phyloP scores from a whole-genome alignment of 108 stramenopile species.

The Cyclotella choctawhatcheeana region DNA sequence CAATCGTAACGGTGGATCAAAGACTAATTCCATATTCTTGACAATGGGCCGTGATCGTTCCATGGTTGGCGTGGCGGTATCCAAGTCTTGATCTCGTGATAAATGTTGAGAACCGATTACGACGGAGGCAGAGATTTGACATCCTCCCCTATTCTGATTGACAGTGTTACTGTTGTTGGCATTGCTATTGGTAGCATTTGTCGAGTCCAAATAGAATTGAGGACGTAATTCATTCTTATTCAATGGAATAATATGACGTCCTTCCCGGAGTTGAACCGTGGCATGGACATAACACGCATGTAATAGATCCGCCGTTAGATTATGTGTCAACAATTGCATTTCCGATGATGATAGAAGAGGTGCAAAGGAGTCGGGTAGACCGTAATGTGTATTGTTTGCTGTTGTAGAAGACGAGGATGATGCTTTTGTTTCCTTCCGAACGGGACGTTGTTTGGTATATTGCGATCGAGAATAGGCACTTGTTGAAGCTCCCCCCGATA shows the following conservation, averaged over 20 bases:
- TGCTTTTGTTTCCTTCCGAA: background rate
- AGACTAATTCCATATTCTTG: constrained; percentile 64
- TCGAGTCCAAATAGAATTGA: constrained; percentile 68
- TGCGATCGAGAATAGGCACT: background rate
- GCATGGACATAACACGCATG: constrained; percentile 75
- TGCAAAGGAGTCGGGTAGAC: constrained; percentile 88
- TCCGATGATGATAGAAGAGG: constrained; percentile 84
- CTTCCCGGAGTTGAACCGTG: constrained; percentile 62
- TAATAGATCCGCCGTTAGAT: constrained; percentile 81
- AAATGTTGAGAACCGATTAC: constrained; percentile 72
- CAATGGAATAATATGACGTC: constrained; percentile 80
- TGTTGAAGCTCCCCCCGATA: background rate
- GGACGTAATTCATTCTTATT: constrained; percentile 79
- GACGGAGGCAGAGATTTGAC: constrained; percentile 60
- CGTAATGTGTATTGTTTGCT: constrained; percentile 41
- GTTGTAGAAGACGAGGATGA: background rate
- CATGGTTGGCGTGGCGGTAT: constrained; percentile 56
- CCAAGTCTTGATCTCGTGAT: constrained; percentile 73
- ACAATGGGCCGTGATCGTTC: constrained; percentile 80
- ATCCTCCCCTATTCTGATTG: constrained; percentile 45
- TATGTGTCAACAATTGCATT: constrained; percentile 66
- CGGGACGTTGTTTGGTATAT: background rate
- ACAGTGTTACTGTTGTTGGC: background rate
- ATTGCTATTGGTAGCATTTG: constrained; percentile 6
- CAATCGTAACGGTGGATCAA: constrained; percentile 82